Evolutionary conservation across 345 rosid species (phyloP), one percentile per base, ranked within the genome.

Genomic region (Passiflora organensis): DNA sequence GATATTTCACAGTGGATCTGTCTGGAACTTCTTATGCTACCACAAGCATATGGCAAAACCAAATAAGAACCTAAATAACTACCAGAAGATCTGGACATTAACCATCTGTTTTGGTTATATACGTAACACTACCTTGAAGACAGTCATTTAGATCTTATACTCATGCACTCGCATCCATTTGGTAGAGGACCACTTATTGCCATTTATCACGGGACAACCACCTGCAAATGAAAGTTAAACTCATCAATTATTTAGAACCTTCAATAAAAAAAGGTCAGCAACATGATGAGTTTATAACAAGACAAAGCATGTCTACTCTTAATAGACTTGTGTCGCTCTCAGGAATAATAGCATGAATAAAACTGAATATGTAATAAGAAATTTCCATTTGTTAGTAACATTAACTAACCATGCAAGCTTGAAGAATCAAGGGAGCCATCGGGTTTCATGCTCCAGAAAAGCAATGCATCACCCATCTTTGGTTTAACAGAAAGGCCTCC

Each of bases 121-220:
- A n/a, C n/a, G n/a, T n/a, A n/a, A n/a, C n/a, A n/a, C n/a, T n/a
- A n/a, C n/a, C n/a, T n/a, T n/a, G n/a, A n/a, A n/a, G n/a, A n/a
- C n/a, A n/a, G n/a, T n/a, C n/a, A 55, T n/a, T 87, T 59, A 88
- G 66, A 50, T 72, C 63, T 66, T 76, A 66, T 83, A 88, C 71
- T 91, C 93, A 12, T 75, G 80, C 47, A 91, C 80, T 21, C 89
- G 96, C 65, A 91, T 60, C 96, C 98, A 91, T 60, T 91, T 91
- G 43, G 98, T 91, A 5, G 96, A 81, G 52, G 98, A 91, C 98
- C 98, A 91, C 69, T 91, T 88, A 70, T 88, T 83, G 63, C 98
- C 98, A 68, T 59, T 81, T 58, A 91, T 84, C 46, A 91, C 93
- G 32, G 95, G 79, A 64, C 98, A 91, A 56, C 98, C 95, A 59